Evolutionary conservation across 2,329 filamentous ascomycete genomes (phyloP), one percentile per base, ranked within the genome.

Genomic region (Colletotrichum sublineola): DNA sequence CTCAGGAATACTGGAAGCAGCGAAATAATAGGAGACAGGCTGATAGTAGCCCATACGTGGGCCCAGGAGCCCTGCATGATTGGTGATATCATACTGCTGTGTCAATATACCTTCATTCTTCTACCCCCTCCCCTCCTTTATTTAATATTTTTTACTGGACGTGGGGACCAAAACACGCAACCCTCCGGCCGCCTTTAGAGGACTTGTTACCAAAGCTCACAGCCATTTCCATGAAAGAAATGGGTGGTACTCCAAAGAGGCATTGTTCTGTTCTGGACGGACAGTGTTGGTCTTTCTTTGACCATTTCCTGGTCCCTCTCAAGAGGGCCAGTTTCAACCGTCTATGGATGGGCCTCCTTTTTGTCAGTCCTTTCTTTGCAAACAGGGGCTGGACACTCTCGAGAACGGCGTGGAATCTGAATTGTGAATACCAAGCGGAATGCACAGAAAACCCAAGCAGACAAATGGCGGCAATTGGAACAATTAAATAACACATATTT

Each of bases 391-490:
- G 7, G 12, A n/a, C 5, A 5, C 18, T n/a, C 33, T 55, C 53
- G 3, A 14, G 3, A n/a, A 18, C 11, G 18, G 31, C 3, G 20
- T 14, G 18, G 33, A 38, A n/a, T 33, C 31, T 11, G 9, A 38
- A 20, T 5, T 0, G 1, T 14, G 20, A 15, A 8, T 5, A 38
- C n/a, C 20, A 11, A 12, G 53, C 9, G 53, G 53, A 56, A 24
- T 15, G 9, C 11, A 4, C 33, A 24, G 33, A 6, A 15, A 9
- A 0, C 1, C 4, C 1, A 8, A 9, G 7, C 4, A 38, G 8
- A 1, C 5, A 5, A 20, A 38, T 6, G n/a, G 20, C 20, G 1
- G 11, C 18, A 15, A 8, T 6, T 24, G 4, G 14, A 12, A 24
- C n/a, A 1, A 14, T 33, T 20, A 53, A 4, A 18, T 33, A 53